Percentiles rank a stretch among this genome's conserved stretches.
Evolutionary conservation across 2,329 filamentous ascomycete genomes (phyloP).

Genomic region (Fusarium sp.): DNA sequence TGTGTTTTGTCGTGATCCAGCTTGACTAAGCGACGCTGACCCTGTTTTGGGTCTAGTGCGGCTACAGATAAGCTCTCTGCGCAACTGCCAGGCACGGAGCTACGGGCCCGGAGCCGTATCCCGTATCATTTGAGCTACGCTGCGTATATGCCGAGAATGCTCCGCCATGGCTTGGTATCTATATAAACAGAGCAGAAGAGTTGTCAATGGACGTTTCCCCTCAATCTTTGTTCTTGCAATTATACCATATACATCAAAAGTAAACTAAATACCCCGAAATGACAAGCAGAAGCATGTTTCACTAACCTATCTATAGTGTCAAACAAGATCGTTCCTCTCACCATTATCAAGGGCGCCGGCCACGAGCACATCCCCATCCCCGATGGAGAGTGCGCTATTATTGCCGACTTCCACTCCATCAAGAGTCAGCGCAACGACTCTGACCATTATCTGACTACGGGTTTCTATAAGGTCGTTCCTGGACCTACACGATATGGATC

Average conservation of each 20-base stretch:
- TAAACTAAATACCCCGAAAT: not conserved
- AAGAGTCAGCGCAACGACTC: slow-evolving; percentile 3
- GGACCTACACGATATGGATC: slow-evolving; percentile 25
- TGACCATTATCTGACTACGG: slow-evolving; percentile 16
- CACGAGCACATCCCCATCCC: slow-evolving; percentile 27
- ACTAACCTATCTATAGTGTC: slow-evolving; percentile 1
- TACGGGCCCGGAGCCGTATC: slow-evolving; percentile 8
- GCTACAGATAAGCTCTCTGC: not conserved
- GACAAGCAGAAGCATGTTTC: not conserved
- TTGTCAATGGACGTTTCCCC: fast-evolving
- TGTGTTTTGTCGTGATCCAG: not conserved
- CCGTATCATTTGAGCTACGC: not conserved
- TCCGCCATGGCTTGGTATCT: not conserved
- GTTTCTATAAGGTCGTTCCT: slow-evolving; percentile 26
- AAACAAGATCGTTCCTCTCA: slow-evolving; percentile 29
- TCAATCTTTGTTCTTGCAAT: not conserved
- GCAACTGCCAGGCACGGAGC: not conserved
- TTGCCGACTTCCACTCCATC: slow-evolving; percentile 26
- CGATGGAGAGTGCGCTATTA: slow-evolving; percentile 16
- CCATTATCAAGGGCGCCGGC: slow-evolving; percentile 29
- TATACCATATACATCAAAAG: not conserved
- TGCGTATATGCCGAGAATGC: not conserved
- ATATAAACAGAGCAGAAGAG: not conserved
- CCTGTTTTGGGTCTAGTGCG: not conserved
- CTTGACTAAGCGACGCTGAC: not conserved